Conservation (phyloP, 352 stramenopile genomes). For the Phytophthora megakarya region DNA sequence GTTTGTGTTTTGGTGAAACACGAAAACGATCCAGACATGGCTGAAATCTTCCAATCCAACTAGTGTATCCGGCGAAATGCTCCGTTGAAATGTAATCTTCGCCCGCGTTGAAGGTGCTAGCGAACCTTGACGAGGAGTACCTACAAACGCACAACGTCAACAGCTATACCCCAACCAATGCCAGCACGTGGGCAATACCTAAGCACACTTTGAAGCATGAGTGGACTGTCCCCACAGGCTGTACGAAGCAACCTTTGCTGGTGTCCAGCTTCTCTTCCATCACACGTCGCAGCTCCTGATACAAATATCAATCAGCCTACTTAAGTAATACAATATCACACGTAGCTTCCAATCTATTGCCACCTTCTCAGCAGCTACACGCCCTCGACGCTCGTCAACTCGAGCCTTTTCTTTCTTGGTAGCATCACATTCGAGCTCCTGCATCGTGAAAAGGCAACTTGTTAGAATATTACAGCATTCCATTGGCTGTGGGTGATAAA, state of each 20-base stretch:
- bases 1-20: conserved; percentile 92
- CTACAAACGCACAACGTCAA: conserved; percentile 28
- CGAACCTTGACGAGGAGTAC: conserved; percentile 84
- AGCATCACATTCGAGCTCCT: conserved; percentile 46
- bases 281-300: conserved; percentile 66
- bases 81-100: conserved; percentile 80
- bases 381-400: conserved; percentile 60
- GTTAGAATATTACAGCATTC: background rate
- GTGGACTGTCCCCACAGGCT: conserved; percentile 70
- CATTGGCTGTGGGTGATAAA: background rate
- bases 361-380: conserved; percentile 73
- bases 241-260: conserved; percentile 74
- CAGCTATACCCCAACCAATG: background rate
- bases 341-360: background rate
- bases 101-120: conserved; percentile 74
- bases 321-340: conserved; percentile 4
- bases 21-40: conserved; percentile 90
- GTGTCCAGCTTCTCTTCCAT: conserved; percentile 83
- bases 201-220: conserved; percentile 84
- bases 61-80: conserved; percentile 78
- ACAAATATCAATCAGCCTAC: conserved; percentile 4
- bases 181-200: conserved; percentile 22
- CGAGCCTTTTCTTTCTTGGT: conserved; percentile 62
- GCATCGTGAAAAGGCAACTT: conserved; percentile 10
- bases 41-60: conserved; percentile 77